Base-by-base conservation (phyloP, 108 stramenopile genomes). In the Cyclostephanos invisitatus region DNA sequence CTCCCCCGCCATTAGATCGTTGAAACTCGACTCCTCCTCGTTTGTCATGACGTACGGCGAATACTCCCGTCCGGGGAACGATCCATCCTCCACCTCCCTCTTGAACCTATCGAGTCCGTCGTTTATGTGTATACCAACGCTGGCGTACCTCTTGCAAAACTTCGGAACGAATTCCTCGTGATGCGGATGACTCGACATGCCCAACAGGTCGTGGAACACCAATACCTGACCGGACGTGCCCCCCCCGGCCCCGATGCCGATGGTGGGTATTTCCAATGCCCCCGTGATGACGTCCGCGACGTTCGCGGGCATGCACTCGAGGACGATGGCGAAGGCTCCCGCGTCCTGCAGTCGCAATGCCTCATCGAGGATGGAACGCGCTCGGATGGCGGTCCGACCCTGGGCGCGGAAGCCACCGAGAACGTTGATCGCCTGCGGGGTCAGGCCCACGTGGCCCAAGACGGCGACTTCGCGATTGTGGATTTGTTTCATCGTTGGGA, bases 181-280 rank as follows among this genome's bases (percentile, higher is more conserved):
- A 82, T 99, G 98, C 0, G 98, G 98, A 83, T 98, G 97, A 42
- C 85, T 85, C 64, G 89, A 76, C 96, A 98, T 96, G 20, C 99
- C 99, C 48, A 98, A 74, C 94, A 98, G 91, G 80, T 99, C 99
- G 72, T 98, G 98, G 75, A 92, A 98, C 7, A 99, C 99, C n/a
- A 99, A 67, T 14, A 96, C 95, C 67, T 96, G 95, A 8, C 95
- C 95, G 1, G 92, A 93, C 7, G 95, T 95, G 37, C 86, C 81
- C n/a, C 89, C 86, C 15, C 98, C 98, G 1, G 99, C 98, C 44
- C 99, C 99, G 44, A 99, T 99, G 36, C 99, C 99, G 75, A 99
- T 98, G 36, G 96, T 97, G 17, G 99, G 98, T 54, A 99, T 96
- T 70, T 97, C 96, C 42, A 99, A 73, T 17, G 94, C 90, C 38